Evolutionary conservation across 495 filamentous ascomycete species (phyloP), one percentile per base, ranked within the genome.

Genomic region (Penicillium argentinense): DNA sequence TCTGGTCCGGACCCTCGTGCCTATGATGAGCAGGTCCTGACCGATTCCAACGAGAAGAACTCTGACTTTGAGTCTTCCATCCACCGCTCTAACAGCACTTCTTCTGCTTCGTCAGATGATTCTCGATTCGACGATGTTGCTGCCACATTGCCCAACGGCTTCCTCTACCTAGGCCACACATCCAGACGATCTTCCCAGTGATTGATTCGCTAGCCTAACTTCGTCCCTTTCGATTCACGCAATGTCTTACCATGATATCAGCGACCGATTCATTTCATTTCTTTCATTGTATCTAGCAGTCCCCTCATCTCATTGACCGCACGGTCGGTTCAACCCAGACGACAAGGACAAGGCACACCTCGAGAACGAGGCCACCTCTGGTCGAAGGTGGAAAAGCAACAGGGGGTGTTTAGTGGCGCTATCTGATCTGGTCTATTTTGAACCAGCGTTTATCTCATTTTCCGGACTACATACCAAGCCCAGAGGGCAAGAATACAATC

Each of bases 91-190:
- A 58, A 61, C 45, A 57, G 57, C 42, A 51, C 57, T 13, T 42
- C 53, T n/a, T 61, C 54, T 24, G 47, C 48, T 12, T 56, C 62
- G 4, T 59, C 64, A 1, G 48, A 39, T 17, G 53, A 23, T 17
- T 59, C 57, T 17, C 49, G 33, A 33, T 27, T 61, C 13, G 44
- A 43, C 41, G 57, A 53, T n/a, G 16, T 36, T 12, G 34, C 53
- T 25, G 41, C 34, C 17, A 53, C 49, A 4, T 45, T 60, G 6
- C 63, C 63, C n/a, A 49, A 27, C 13, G 66, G 60, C 17, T 69
- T 64, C 54, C 60, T 69, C 30, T 64, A 46, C 56, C 52, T 69
- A 14, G 66, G 66, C 37, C 48, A 64, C 48, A 47, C 51, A 42
- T 11, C 44, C 18, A 29, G 51, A 29, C 50, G 52, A 29, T 19